Percentiles rank a stretch among this genome's conserved stretches.
These are phyloP conservation scores for Zychaea mexicana DNA, from an alignment of 371 early-diverging fungal species.

Conservation along the genomic window DNA sequence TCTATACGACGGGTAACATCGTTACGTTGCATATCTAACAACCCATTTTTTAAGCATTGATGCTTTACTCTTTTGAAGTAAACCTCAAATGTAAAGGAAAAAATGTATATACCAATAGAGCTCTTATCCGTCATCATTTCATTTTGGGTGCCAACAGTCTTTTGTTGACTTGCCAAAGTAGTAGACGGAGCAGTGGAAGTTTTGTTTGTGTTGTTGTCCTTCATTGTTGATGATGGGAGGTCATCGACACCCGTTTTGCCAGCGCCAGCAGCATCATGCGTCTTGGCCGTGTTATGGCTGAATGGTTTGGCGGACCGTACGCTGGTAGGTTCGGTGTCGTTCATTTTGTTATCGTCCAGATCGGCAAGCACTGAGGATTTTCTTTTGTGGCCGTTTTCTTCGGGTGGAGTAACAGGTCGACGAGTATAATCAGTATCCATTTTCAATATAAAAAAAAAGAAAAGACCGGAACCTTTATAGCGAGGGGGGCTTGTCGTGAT, in stretches of 20 bases:
- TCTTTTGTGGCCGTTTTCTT: conserved; percentile 2
- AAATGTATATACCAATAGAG: too few relatives aligned
- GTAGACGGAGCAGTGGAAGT: background rate
- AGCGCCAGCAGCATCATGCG: background rate
- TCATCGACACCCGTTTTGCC: background rate
- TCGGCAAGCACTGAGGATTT: conserved; percentile 12
- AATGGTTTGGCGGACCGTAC: background rate
- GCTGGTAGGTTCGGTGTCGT: background rate
- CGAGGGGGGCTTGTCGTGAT: too few relatives aligned
- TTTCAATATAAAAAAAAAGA: background rate
- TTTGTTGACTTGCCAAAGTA: background rate
- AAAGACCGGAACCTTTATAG: background rate
- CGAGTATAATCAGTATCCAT: conserved; percentile 9
- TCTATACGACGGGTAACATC: conserved; percentile 43
- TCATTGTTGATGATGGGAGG: background rate
- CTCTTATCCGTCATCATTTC: too few relatives aligned
- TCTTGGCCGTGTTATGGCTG: background rate
- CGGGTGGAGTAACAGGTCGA: conserved; percentile 16
- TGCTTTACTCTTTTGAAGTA: too few relatives aligned
- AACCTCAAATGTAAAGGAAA: background rate
- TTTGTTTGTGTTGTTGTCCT: background rate
- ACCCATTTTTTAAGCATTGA: background rate
- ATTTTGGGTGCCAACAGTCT: background rate
- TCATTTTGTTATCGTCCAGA: conserved; percentile 1
- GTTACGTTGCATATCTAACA: conserved; percentile 23